These are phyloP conservation scores for Boletus rubropictus DNA, from an alignment of 768 basidiomycete species.

Conservation along the genomic window DNA sequence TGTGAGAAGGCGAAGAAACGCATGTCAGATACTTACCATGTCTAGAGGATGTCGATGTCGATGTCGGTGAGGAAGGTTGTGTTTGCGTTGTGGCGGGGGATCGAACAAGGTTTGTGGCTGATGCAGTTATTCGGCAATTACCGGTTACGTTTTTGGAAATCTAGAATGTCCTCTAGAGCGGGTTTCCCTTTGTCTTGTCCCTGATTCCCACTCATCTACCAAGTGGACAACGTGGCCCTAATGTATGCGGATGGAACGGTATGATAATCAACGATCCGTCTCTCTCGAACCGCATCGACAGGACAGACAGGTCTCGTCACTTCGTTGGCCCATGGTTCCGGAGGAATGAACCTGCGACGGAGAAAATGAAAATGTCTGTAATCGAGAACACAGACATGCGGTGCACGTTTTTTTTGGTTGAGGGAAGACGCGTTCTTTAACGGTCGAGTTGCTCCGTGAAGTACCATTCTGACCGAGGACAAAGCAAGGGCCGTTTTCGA, in stretches of 20 bases:
- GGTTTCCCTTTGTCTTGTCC: background rate
- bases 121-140: slow-evolving; percentile 33
- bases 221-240: background rate
- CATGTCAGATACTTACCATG: slow-evolving; percentile 46
- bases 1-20: slow-evolving; percentile 10
- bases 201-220: background rate
- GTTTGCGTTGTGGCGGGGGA: slow-evolving; percentile 31
- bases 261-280: too few relatives aligned
- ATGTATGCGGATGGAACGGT: too few relatives aligned
- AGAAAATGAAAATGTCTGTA: too few relatives aligned
- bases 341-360: too few relatives aligned
- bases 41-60: slow-evolving; percentile 61
- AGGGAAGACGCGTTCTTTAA: too few relatives aligned
- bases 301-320: too few relatives aligned
- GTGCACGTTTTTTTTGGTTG: too few relatives aligned
- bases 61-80: slow-evolving; percentile 37
- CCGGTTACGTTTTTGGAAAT: slow-evolving; percentile 24
- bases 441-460: too few relatives aligned
- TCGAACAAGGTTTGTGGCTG: slow-evolving; percentile 60
- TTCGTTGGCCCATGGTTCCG: too few relatives aligned
- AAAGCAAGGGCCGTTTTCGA: background rate
- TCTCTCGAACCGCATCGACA: background rate
- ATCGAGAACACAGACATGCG: too few relatives aligned
- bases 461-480: background rate
- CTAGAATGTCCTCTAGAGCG: background rate